A percentile compares a stretch with the other conserved stretches of the same genome.
phyloP scores from a whole-genome alignment of 257 asterid genomes.

The Rubia yunnanensis region DNA sequence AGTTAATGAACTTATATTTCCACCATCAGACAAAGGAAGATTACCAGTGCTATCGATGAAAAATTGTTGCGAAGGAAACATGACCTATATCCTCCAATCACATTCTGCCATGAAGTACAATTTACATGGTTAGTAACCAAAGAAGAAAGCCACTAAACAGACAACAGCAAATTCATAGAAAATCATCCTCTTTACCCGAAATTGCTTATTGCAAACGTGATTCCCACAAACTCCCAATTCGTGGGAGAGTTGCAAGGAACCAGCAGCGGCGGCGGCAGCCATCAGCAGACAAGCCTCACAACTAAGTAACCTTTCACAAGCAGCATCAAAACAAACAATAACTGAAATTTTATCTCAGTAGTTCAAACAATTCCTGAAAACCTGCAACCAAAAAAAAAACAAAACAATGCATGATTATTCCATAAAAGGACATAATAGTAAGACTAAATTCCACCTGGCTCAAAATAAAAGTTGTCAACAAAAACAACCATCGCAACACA shows the following conservation, averaged over 20 bases:
- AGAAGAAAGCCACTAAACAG: slow-evolving; percentile 1
- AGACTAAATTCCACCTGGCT: neutral
- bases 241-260: slow-evolving; percentile 66
- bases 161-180: neutral
- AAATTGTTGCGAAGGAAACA: slow-evolving; percentile 27
- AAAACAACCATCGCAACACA: neutral
- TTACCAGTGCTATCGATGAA: slow-evolving; percentile 46
- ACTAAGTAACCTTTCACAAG: neutral
- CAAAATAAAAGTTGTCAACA: neutral
- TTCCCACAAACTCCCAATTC: slow-evolving; percentile 53
- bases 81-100: slow-evolving; percentile 29
- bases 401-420: neutral
- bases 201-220: slow-evolving; percentile 34
- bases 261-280: slow-evolving; percentile 31
- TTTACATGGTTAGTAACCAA: neutral
- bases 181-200: slow-evolving; percentile 23
- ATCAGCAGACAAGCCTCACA: slow-evolving; percentile 22
- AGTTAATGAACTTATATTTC: neutral
- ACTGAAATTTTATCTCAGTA: neutral
- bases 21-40: slow-evolving; percentile 6
- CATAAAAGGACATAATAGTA: neutral
- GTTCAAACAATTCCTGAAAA: slow-evolving; percentile 8
- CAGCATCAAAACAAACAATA: slow-evolving; percentile 14
- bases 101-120: slow-evolving; percentile 32
- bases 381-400: slow-evolving; percentile 4